These are phyloP conservation scores for Phanerochaete carnosa DNA, from an alignment of 768 basidiomycete species.

Conservation along the genomic window DNA sequence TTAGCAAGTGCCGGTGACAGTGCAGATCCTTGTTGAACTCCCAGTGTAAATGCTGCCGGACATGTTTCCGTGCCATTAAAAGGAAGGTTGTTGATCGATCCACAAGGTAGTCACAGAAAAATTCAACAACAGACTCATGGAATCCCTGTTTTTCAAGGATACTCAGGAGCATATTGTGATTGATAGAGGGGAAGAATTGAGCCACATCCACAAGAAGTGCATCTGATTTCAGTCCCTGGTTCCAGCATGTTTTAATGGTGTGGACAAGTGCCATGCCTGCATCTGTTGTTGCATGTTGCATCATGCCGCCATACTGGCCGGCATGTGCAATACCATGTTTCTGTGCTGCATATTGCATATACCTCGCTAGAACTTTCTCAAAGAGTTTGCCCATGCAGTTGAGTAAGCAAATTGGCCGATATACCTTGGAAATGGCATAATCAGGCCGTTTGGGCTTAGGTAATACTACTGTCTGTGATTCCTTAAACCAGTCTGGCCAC, in stretches of 20 bases:
- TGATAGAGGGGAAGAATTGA: slow-evolving; percentile 19
- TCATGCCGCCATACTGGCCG: slow-evolving; percentile 17
- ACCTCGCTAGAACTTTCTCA: slow-evolving; percentile 18
- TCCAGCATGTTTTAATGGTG: slow-evolving; percentile 7
- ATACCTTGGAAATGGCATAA: slow-evolving; percentile 20
- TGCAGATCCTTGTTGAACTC: slow-evolving; percentile 14
- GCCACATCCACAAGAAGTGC: slow-evolving; percentile 15
- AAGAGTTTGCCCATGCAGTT: slow-evolving; percentile 21
- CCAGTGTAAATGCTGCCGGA: neutral
- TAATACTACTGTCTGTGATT: slow-evolving; percentile 17
- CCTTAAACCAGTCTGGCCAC: slow-evolving; percentile 13
- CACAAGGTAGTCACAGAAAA: slow-evolving; percentile 11
- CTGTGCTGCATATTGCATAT: slow-evolving; percentile 16
- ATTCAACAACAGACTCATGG: neutral
- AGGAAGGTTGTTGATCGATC: slow-evolving; percentile 9
- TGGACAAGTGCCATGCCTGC: slow-evolving; percentile 14
- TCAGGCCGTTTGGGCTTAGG: slow-evolving; percentile 22
- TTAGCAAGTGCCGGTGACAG: slow-evolving; percentile 15
- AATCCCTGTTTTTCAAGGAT: slow-evolving; percentile 15
- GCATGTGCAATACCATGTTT: slow-evolving; percentile 14
- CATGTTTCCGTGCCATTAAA: slow-evolving; percentile 1
- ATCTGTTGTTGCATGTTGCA: slow-evolving; percentile 17
- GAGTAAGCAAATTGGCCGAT: slow-evolving; percentile 24
- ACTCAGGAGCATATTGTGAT: neutral
- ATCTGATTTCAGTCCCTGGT: neutral